These are phyloP conservation scores for Xylariaceae sp. DNA, from an alignment of 2,329 filamentous ascomycete species.

Conservation along the genomic window DNA sequence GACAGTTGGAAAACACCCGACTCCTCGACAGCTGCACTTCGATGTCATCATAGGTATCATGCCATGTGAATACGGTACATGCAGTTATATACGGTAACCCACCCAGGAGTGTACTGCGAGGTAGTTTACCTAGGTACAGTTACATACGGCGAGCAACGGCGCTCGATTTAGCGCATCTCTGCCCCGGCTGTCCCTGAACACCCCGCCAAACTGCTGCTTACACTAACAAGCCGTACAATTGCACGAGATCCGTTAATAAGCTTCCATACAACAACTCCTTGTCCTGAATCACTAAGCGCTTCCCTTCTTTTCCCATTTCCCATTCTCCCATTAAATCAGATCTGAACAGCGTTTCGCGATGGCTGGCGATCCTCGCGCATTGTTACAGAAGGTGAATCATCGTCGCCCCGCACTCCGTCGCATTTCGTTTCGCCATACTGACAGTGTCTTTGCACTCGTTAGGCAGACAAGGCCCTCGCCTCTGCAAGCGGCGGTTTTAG, in stretches of 20 bases:
- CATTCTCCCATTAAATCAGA: not conserved
- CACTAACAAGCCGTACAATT: not conserved
- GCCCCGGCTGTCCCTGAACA: not conserved
- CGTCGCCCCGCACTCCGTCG: conserved; percentile 30
- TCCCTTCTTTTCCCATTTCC: not conserved
- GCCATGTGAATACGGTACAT: too few species aligned
- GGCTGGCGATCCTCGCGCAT: conserved; percentile 71
- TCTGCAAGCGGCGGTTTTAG: conserved; percentile 77
- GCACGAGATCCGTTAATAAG: conserved; percentile 2
- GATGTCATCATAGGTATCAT: too few species aligned
- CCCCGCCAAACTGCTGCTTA: not conserved
- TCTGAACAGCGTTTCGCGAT: conserved; percentile 42
- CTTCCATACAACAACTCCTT: conserved; percentile 5
- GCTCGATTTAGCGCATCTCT: not conserved
- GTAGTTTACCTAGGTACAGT: too few species aligned
- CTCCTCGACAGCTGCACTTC: too few species aligned
- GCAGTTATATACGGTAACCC: not conserved
- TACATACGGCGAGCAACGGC: not conserved
- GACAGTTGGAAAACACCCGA: too few species aligned
- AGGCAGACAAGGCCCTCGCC: conserved; percentile 83
- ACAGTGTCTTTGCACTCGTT: conserved; percentile 8
- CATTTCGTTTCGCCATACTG: conserved; percentile 22
- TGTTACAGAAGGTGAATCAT: conserved; percentile 64
- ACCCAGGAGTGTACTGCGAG: not conserved
- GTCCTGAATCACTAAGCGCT: conserved; percentile 5